Evolutionary conservation across 1,284 basidiomycete genomes (phyloP).

Genomic region (Ganoderma multipileum): DNA sequence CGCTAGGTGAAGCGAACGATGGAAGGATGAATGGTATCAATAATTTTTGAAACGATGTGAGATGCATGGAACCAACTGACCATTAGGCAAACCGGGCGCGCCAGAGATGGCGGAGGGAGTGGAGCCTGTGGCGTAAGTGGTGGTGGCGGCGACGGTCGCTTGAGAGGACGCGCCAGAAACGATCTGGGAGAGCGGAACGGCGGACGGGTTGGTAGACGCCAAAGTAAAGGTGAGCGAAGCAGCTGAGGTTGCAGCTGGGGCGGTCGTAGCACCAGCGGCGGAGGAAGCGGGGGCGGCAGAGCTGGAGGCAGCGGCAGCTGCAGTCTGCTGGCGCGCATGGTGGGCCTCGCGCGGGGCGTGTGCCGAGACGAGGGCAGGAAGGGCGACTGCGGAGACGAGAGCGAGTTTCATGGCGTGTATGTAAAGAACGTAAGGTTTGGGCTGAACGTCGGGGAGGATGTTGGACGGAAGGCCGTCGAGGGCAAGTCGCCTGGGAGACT

Average conservation of each 20-base stretch:
- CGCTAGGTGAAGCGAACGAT: constrained; percentile 40
- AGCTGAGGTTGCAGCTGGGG: constrained; percentile 15
- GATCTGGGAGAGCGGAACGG: constrained; percentile 58
- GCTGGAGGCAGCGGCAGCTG: constrained; percentile 33
- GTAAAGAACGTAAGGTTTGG: constrained; percentile 31
- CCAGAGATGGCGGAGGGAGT: constrained; percentile 51
- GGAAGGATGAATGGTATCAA: neutral
- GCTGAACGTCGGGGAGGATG: constrained; percentile 5
- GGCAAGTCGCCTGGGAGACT: constrained; percentile 17
- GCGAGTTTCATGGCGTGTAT: constrained; percentile 45
- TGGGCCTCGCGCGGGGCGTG: constrained; percentile 35
- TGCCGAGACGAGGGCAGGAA: constrained; percentile 41
- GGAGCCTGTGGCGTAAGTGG: constrained; percentile 49
- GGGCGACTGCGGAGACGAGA: constrained; percentile 40
- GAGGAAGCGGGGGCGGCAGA: constrained; percentile 20
- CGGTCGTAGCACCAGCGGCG: constrained; percentile 23
- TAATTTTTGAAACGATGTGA: neutral
- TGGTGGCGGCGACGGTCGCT: constrained; percentile 48
- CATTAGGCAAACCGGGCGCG: constrained; percentile 58
- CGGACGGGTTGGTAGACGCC: constrained; percentile 64
- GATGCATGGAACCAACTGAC: constrained; percentile 38
- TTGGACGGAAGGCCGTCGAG: constrained; percentile 20
- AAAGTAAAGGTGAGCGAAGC: constrained; percentile 47
- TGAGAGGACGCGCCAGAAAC: constrained; percentile 44
- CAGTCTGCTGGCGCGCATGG: constrained; percentile 40